phyloP scores from a whole-genome alignment of 1,284 basidiomycete species.

The Boletus sp. region DNA sequence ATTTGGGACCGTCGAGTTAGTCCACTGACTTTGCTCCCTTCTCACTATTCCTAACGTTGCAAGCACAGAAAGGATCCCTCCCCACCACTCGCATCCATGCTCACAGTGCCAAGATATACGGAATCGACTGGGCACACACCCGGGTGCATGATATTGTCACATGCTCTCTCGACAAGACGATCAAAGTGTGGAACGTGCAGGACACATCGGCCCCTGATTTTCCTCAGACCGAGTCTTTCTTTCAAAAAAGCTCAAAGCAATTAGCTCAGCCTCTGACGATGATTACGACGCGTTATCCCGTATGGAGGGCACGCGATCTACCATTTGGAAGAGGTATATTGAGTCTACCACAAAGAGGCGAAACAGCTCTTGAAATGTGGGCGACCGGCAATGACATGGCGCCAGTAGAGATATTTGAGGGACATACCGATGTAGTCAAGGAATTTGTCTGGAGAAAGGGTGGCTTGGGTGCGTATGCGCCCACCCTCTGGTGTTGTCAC shows the following conservation, averaged over 20 bases:
- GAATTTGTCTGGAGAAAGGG: slow-evolving; percentile 96
- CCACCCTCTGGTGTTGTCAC: background rate
- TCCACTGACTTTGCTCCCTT: background rate
- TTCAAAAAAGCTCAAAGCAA: slow-evolving; percentile 12
- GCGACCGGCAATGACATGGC: slow-evolving; percentile 44
- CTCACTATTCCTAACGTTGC: slow-evolving; percentile 6
- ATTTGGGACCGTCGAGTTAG: slow-evolving; percentile 85
- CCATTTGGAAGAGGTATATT: slow-evolving; percentile 93
- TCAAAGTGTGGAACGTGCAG: slow-evolving; percentile 79
- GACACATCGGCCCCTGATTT: slow-evolving; percentile 24
- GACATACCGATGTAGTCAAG: slow-evolving; percentile 92
- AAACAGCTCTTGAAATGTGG: slow-evolving; percentile 87
- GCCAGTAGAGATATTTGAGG: slow-evolving; percentile 80
- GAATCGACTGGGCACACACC: slow-evolving; percentile 90
- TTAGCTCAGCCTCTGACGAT: slow-evolving; percentile 48
- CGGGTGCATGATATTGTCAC: slow-evolving; percentile 79
- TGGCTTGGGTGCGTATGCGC: slow-evolving; percentile 43
- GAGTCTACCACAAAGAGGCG: slow-evolving; percentile 87
- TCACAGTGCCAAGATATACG: slow-evolving; percentile 89
- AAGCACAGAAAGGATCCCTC: slow-evolving; percentile 78
- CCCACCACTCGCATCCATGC: slow-evolving; percentile 77
- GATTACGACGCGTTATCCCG: slow-evolving; percentile 82
- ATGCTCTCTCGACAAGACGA: slow-evolving; percentile 89
- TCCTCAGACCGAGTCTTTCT: slow-evolving; percentile 8
- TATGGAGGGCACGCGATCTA: slow-evolving; percentile 91